Percentiles rank a stretch among this genome's conserved stretches.
These are phyloP conservation scores for Candida sanyaensis DNA, from an alignment of 1,139 yeast species.

Conservation along the genomic window DNA sequence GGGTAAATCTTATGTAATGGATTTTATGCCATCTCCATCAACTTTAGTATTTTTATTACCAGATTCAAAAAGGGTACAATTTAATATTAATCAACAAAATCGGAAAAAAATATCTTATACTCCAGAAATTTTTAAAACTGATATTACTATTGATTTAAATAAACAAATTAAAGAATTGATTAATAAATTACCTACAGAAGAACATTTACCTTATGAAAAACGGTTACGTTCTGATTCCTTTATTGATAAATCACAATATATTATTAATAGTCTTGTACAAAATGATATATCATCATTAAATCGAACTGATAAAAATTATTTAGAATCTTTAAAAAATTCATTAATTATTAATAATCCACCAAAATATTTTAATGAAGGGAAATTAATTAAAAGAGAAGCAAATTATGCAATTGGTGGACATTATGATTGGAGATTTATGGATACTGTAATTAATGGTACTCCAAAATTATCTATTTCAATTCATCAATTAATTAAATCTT, in stretches of 20 bases:
- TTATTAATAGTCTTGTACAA: constrained; percentile 11
- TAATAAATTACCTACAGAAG: constrained; percentile 1
- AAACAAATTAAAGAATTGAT: constrained; percentile 9
- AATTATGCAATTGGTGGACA: constrained; percentile 37
- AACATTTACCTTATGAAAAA: constrained; percentile 12
- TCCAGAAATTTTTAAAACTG: constrained; percentile 8
- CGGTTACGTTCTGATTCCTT: constrained; percentile 21
- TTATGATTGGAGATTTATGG: constrained; percentile 50
- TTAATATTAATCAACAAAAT: constrained; percentile 19
- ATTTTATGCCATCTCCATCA: constrained; percentile 47
- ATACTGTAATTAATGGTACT: constrained; percentile 30
- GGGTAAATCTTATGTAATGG: constrained; percentile 41
- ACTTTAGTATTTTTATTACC: constrained; percentile 36
- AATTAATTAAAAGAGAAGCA: constrained; percentile 27
- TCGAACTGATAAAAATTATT: constrained; percentile 17
- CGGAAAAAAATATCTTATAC: constrained; percentile 16
- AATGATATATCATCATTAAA: constrained; percentile 4
- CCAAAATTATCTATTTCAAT: constrained; percentile 27
- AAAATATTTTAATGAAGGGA: constrained; percentile 57
- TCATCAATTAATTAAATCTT: constrained; percentile 31
- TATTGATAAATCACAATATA: constrained; percentile 22
- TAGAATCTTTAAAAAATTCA: constrained; percentile 15
- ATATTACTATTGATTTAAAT: constrained; percentile 6
- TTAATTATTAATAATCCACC: constrained; percentile 19
- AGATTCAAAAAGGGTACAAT: constrained; percentile 17